phyloP scores from a whole-genome alignment of 768 basidiomycete species.

The Paxillus involutus region DNA sequence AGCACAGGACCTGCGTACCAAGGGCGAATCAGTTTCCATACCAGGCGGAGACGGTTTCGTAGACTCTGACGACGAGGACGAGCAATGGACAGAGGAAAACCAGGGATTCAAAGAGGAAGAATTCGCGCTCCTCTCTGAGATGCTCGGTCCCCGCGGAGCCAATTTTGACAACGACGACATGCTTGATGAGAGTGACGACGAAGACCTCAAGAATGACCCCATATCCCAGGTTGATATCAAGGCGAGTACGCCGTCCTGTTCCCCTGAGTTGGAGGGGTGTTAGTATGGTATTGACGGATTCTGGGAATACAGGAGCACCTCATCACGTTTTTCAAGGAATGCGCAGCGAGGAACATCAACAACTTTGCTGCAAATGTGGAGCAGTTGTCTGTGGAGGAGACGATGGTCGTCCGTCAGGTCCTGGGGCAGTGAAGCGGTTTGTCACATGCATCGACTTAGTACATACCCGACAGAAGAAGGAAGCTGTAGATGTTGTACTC shows the following conservation, averaged over 20 bases:
- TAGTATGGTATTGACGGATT: slow-evolving; percentile 12
- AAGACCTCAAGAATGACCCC: slow-evolving; percentile 85
- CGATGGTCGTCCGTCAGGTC: slow-evolving; percentile 57
- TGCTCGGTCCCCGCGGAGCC: slow-evolving; percentile 72
- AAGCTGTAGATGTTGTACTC: slow-evolving; percentile 6
- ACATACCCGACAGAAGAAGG: neutral
- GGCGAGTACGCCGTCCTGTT: slow-evolving; percentile 33
- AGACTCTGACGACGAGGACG: slow-evolving; percentile 83
- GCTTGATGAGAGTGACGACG: slow-evolving; percentile 75
- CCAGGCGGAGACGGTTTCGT: slow-evolving; percentile 58
- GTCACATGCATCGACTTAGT: neutral
- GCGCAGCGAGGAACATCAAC: slow-evolving; percentile 58
- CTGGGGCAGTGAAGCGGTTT: slow-evolving; percentile 28
- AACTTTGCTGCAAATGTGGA: slow-evolving; percentile 64
- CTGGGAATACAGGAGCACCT: slow-evolving; percentile 55
- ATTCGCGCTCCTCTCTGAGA: slow-evolving; percentile 79
- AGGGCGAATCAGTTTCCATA: slow-evolving; percentile 70
- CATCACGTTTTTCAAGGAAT: slow-evolving; percentile 68
- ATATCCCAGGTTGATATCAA: slow-evolving; percentile 84
- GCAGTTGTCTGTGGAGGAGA: slow-evolving; percentile 71
- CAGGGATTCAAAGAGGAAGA: slow-evolving; percentile 70
- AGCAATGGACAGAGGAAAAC: slow-evolving; percentile 91
- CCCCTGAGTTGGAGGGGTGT: slow-evolving; percentile 1
- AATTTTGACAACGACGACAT: slow-evolving; percentile 78
- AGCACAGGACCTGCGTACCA: slow-evolving; percentile 78